Percentiles rank a stretch among this genome's conserved stretches.
phyloP scores from a whole-genome alignment of 192 early-diverging fungal species.

The Coemansia umbellata region DNA sequence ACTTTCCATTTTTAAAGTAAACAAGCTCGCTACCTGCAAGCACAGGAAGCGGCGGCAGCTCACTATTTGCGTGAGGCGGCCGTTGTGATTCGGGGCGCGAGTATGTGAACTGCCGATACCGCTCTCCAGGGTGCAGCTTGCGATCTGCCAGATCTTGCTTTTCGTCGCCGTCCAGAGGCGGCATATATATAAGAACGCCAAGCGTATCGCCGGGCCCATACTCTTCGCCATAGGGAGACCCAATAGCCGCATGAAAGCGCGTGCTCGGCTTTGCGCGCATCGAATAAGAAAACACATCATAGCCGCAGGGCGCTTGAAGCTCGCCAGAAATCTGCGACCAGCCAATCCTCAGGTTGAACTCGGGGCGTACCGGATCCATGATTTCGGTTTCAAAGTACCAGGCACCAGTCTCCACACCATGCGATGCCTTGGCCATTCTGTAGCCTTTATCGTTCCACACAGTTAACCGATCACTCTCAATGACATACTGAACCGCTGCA shows the following conservation, averaged over 20 bases:
- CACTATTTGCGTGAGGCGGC: constrained; percentile 30
- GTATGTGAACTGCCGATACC: constrained; percentile 45
- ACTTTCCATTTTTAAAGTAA: constrained; percentile 64
- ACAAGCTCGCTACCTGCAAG: constrained; percentile 56
- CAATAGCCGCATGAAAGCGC: constrained; percentile 60
- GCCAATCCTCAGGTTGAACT: constrained; percentile 64
- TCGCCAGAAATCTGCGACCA: constrained; percentile 77
- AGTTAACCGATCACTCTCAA: constrained; percentile 55
- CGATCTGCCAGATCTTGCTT: constrained; percentile 43
- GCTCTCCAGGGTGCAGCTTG: constrained; percentile 44
- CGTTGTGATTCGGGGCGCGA: constrained; percentile 43
- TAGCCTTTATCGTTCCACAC: constrained; percentile 72
- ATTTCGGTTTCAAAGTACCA: constrained; percentile 75
- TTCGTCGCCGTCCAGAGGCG: constrained; percentile 41
- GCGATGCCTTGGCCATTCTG: constrained; percentile 70
- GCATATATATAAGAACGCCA: constrained; percentile 52
- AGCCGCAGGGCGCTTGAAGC: constrained; percentile 72
- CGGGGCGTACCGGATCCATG: constrained; percentile 42
- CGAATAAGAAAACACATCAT: constrained; percentile 68
- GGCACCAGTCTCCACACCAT: constrained; percentile 66
- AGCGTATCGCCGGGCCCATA: constrained; percentile 44
- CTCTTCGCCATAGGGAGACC: constrained; percentile 41
- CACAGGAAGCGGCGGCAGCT: constrained; percentile 47
- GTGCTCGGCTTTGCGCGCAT: constrained; percentile 64
- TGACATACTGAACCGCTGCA: constrained; percentile 62